Base-by-base conservation (phyloP, 106 monocot genomes). In the Phalaenopsis equestris region DNA sequence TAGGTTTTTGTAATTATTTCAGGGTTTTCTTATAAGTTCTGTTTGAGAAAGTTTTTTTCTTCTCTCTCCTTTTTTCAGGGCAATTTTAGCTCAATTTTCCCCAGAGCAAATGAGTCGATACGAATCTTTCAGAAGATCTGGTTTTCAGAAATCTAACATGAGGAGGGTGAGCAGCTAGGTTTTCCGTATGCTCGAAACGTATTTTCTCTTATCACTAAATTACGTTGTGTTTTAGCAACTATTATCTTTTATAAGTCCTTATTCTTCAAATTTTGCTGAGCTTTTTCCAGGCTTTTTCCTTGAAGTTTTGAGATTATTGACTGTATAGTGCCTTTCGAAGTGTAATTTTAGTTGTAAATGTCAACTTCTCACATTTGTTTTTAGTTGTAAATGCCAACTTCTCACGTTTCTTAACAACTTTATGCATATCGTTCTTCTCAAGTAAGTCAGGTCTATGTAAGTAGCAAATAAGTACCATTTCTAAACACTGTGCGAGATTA, bases 81-180 rank as follows among this genome's bases (percentile, higher is more conserved):
- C 82, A 73, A 93, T 99, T 72, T 78, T 99, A 30, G 86, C 90
- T 4, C 89, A 88, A 43, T 99, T 99, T 78, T 93, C 92, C 6
- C 90, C 85, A 80, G 92, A 88, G 30, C 98, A 99, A 83, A 94
- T 99, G 98, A 94, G 89, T 80, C 89, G 98, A 57, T 99, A 99
- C 48, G 98, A 99, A 65, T 99, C 98, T 56, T 99, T 99, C 79
- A 83, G 98, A 77, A 91, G 98, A 81, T 99, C 98, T 85, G 94
- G 94, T 67, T 99, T 99, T 77, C 98, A 99, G 83, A 94, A 91
- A 82, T 86, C 94, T 68, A 94, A 91, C 79, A 99, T 99, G 94
- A 93, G 82, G 82, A 89, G 84, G 91, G 98, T 99, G 80, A 72
- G 84, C 52, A 37, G 39, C 6, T 39, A 38, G n/a, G 24, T 70